phyloP scores from a whole-genome alignment of 2,329 filamentous ascomycete genomes.

The Stemphylium beticola region DNA sequence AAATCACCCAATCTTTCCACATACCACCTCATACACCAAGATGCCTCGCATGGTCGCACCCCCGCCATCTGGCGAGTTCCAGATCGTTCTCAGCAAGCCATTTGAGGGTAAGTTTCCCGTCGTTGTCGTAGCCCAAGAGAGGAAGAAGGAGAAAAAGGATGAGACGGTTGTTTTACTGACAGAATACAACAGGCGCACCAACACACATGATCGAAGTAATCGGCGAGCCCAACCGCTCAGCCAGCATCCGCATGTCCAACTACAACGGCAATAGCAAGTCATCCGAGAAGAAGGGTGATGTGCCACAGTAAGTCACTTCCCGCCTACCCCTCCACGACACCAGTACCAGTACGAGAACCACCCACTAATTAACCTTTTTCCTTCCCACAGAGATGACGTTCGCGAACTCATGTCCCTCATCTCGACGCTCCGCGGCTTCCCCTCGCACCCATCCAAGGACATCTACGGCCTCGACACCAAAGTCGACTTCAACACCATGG shows the following conservation, averaged over 20 bases:
- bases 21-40: neutral
- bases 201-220: slow-evolving; percentile 48
- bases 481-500: slow-evolving; percentile 51
- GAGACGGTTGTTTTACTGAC: slow-evolving; percentile 16
- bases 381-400: slow-evolving; percentile 47
- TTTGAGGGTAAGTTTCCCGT: slow-evolving; percentile 30
- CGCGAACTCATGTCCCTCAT: slow-evolving; percentile 50
- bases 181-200: slow-evolving; percentile 17
- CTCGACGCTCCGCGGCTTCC: slow-evolving; percentile 49
- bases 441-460: slow-evolving; percentile 47
- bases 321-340: too few species aligned
- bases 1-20: too few species aligned
- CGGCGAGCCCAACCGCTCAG: slow-evolving; percentile 50
- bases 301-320: slow-evolving; percentile 35
- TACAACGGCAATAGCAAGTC: slow-evolving; percentile 40
- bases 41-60: slow-evolving; percentile 60
- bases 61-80: slow-evolving; percentile 83
- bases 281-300: slow-evolving; percentile 48
- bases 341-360: too few species aligned
- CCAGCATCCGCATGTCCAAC: slow-evolving; percentile 42
- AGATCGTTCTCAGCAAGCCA: slow-evolving; percentile 57
- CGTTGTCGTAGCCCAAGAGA: neutral
- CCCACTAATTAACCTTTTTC: neutral
- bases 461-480: slow-evolving; percentile 49
- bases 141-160: neutral